Conservation (phyloP, 2,329 filamentous ascomycete species). For the Cladosporium sp. region DNA sequence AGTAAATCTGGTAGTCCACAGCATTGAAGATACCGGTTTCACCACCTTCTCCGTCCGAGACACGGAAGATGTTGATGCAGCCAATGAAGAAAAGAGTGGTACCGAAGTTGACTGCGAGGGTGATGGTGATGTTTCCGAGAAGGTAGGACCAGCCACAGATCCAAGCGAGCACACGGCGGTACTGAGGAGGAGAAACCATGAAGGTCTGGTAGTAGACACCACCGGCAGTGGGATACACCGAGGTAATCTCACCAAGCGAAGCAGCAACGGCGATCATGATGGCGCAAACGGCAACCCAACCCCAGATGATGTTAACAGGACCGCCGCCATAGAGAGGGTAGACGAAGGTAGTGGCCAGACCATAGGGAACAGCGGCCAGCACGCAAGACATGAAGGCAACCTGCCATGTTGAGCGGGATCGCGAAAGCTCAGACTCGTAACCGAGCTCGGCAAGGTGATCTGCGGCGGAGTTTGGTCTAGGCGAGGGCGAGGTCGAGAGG, state of each 20-base stretch:
- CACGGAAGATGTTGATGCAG: conserved; percentile 43
- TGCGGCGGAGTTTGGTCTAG: conserved; percentile 46
- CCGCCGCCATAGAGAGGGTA: conserved; percentile 65
- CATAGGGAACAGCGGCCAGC: conserved; percentile 69
- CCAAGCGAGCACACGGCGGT: conserved; percentile 62
- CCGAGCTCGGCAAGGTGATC: conserved; percentile 60
- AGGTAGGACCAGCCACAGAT: conserved; percentile 72
- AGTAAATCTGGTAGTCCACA: conserved; percentile 42
- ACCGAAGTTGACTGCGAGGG: conserved; percentile 76
- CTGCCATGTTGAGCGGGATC: conserved; percentile 60
- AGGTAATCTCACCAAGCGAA: conserved; percentile 69
- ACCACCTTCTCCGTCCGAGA: conserved; percentile 37
- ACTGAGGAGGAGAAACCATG: conserved; percentile 60
- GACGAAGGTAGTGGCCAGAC: conserved; percentile 63
- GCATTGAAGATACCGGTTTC: conserved; percentile 44
- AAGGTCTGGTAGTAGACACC: conserved; percentile 77
- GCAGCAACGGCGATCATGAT: conserved; percentile 68
- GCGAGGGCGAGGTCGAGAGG: conserved; percentile 1
- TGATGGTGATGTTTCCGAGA: conserved; percentile 77
- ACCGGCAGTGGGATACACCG: conserved; percentile 54
- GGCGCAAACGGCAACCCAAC: conserved; percentile 62
- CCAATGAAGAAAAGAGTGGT: conserved; percentile 51
- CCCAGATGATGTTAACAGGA: conserved; percentile 67
- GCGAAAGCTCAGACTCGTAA: conserved; percentile 61
- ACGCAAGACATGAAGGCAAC: conserved; percentile 55